phyloP scores from a whole-genome alignment of 805 yeast species.

The Candida maris region DNA sequence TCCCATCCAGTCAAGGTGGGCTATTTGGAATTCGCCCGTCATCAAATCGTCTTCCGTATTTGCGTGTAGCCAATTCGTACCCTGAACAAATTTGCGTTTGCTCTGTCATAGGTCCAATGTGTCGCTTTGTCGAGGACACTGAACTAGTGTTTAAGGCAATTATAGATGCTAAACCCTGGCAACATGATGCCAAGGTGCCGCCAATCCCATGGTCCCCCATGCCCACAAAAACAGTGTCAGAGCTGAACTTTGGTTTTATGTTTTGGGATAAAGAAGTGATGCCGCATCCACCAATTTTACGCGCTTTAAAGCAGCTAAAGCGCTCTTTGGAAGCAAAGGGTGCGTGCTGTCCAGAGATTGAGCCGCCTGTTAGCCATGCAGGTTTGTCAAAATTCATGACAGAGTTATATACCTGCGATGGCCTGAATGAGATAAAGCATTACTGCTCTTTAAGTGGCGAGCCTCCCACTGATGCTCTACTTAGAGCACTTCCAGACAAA shows the following conservation, averaged over 20 bases:
- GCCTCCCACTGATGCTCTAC: constrained; percentile 22
- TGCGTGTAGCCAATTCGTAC: constrained; percentile 30
- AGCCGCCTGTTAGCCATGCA: constrained; percentile 28
- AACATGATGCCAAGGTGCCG: constrained; percentile 44
- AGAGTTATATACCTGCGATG: constrained; percentile 23
- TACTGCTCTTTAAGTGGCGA: constrained; percentile 29
- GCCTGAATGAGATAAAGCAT: constrained; percentile 23
- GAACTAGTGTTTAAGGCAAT: constrained; percentile 38
- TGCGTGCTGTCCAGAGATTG: constrained; percentile 41
- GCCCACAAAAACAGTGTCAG: constrained; percentile 10
- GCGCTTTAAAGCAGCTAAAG: constrained; percentile 37
- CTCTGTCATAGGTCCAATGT: constrained; percentile 37
- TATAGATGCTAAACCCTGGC: constrained; percentile 42
- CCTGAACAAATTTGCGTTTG: constrained; percentile 30
- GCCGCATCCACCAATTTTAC: constrained; percentile 54
- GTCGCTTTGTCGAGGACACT: constrained; percentile 28
- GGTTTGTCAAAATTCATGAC: constrained; percentile 26
- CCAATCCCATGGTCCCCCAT: constrained; percentile 48
- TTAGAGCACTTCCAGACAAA: constrained; percentile 19
- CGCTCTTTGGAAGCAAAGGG: constrained; percentile 33
- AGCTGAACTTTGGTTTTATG: constrained; percentile 45
- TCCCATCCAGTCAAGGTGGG: constrained; percentile 33
- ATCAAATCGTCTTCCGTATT: constrained; percentile 34
- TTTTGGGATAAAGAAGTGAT: constrained; percentile 41
- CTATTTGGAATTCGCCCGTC: constrained; percentile 33